phyloP scores from a whole-genome alignment of 2,329 filamentous ascomycete genomes.

The Trichoderma harzianum region DNA sequence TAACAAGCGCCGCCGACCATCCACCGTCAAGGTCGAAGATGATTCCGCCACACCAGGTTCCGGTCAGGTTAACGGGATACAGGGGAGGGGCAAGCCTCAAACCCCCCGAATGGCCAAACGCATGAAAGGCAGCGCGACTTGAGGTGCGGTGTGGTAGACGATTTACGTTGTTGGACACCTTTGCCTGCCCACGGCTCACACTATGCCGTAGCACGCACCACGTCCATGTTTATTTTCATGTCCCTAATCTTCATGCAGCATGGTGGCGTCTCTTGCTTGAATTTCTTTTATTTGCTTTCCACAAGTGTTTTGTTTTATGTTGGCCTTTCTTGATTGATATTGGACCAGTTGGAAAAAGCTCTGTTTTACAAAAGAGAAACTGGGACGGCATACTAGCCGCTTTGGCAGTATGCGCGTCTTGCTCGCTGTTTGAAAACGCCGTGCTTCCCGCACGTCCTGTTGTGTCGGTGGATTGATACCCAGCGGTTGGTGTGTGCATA shows the following conservation, averaged over 20 bases:
- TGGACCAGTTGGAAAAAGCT: slow-evolving; percentile 23
- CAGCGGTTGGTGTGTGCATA: slow-evolving; percentile 2
- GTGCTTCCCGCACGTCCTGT: slow-evolving; percentile 5
- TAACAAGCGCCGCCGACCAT: slow-evolving; percentile 57
- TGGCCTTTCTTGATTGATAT: slow-evolving; percentile 23
- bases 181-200: neutral
- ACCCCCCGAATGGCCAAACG: slow-evolving; percentile 58
- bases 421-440: slow-evolving; percentile 10
- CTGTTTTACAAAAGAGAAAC: slow-evolving; percentile 11
- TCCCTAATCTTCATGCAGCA: slow-evolving; percentile 35
- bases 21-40: slow-evolving; percentile 56
- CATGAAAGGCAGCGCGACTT: slow-evolving; percentile 45
- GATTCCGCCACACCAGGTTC: slow-evolving; percentile 47
- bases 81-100: slow-evolving; percentile 49
- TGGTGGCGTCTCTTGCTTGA: slow-evolving; percentile 34
- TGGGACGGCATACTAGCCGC: neutral
- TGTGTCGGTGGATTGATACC: slow-evolving; percentile 17
- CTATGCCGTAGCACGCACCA: slow-evolving; percentile 18
- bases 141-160: slow-evolving; percentile 16
- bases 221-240: slow-evolving; percentile 25
- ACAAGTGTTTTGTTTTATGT: slow-evolving; percentile 9
- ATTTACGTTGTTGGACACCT: neutral
- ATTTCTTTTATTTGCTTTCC: slow-evolving; percentile 24
- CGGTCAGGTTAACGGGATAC: slow-evolving; percentile 51
- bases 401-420: slow-evolving; percentile 1